Percentiles rank a stretch among this genome's conserved stretches.
phyloP scores from a whole-genome alignment of 225 moss, liverwort and hornwort genomes.

The Pseudoscleropodium purum region DNA sequence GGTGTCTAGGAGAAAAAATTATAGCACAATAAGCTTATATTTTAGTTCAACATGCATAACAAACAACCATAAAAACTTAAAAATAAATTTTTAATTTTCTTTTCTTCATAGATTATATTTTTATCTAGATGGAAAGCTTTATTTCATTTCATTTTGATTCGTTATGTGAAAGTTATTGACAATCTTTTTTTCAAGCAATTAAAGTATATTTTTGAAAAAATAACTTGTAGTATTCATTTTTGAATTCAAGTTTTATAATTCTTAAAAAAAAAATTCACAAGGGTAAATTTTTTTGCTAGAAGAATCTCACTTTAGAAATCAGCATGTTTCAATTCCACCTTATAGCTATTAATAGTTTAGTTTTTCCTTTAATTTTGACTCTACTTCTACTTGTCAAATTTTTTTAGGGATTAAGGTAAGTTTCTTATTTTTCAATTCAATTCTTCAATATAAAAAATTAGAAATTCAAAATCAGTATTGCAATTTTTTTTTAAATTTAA shows the following conservation, averaged over 20 bases:
- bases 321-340: neutral
- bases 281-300: neutral
- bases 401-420: neutral
- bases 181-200: accelerated
- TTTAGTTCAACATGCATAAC: accelerated
- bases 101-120: neutral
- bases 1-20: accelerated
- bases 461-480: neutral
- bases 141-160: neutral
- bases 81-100: too few relatives aligned
- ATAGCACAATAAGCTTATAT: neutral
- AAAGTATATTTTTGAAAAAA: neutral
- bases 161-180: neutral
- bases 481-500: neutral
- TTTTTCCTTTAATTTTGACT: neutral
- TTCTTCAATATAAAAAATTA: neutral
- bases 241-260: neutral
- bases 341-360: accelerated
- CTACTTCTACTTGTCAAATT: too few relatives aligned
- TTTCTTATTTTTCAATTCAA: neutral
- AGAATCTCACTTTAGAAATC: neutral
- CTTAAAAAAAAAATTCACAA: neutral
- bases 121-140: neutral
- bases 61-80: neutral
- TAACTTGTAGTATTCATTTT: neutral